These are phyloP conservation scores for Solanum microdontum DNA, from an alignment of 257 asterid species.

Conservation along the genomic window DNA sequence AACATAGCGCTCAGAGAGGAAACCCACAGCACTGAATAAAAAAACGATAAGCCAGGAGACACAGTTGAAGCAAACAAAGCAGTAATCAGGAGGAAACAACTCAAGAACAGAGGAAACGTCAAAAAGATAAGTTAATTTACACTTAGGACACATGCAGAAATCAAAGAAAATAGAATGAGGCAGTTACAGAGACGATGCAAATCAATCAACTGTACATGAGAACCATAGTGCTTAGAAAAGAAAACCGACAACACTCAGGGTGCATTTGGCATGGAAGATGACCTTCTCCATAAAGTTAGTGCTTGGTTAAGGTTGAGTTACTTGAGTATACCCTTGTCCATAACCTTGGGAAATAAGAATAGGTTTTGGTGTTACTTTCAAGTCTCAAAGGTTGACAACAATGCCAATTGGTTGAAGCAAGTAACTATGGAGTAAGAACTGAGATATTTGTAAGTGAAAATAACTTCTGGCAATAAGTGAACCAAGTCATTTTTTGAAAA, in stretches of 20 bases:
- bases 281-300: neutral
- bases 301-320: neutral
- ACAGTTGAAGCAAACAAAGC: neutral
- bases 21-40: neutral
- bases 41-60: neutral
- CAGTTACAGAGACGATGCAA: neutral
- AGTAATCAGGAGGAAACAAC: neutral
- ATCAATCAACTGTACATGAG: neutral
- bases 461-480: neutral
- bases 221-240: neutral
- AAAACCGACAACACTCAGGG: neutral
- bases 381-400: neutral
- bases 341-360: neutral
- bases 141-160: neutral
- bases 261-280: neutral
- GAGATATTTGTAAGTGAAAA: neutral
- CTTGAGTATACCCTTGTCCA: neutral
- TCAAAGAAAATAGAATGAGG: neutral
- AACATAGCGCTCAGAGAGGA: neutral
- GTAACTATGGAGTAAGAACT: neutral
- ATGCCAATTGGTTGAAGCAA: neutral
- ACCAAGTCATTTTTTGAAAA: neutral
- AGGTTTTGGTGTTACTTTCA: neutral
- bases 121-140: neutral
- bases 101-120: neutral